Conservation (phyloP, 1,139 yeast genomes). For the Hyphopichia pseudoburtonii region DNA sequence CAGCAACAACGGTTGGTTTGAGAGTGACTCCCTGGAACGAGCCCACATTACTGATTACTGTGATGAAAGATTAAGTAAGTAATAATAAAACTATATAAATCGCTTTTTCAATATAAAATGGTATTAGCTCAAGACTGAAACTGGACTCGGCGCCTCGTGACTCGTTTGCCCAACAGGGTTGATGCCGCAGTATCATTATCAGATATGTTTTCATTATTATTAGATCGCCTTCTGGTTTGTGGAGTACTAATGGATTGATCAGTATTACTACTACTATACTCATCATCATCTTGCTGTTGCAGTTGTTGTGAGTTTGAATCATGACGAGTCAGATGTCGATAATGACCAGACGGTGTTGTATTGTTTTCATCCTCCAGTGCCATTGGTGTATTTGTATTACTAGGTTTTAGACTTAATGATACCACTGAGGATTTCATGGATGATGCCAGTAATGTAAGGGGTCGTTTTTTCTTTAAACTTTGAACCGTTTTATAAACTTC, state of each 20-base stretch:
- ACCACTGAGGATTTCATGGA: neutral
- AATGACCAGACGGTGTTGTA: slow-evolving; percentile 5
- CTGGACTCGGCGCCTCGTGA: slow-evolving; percentile 2
- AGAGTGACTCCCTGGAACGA: no score
- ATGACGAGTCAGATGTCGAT: no score
- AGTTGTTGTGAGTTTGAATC: slow-evolving; percentile 1
- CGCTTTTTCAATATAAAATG: no score
- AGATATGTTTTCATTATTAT: neutral
- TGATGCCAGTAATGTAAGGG: slow-evolving; percentile 3
- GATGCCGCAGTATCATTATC: no score
- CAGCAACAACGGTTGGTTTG: no score
- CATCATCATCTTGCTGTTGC: slow-evolving; percentile 19
- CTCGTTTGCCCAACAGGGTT: slow-evolving; percentile 1
- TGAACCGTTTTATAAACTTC: slow-evolving; percentile 31
- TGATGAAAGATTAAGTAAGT: no score
- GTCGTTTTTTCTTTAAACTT: slow-evolving; percentile 19
- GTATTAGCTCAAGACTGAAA: neutral
- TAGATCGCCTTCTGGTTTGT: neutral
- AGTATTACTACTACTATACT: slow-evolving; percentile 15
- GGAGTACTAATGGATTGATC: slow-evolving; percentile 8
- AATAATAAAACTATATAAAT: no score
- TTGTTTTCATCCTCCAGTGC: slow-evolving; percentile 13
- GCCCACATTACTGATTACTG: neutral
- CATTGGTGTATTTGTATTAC: slow-evolving; percentile 6
- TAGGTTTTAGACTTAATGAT: slow-evolving; percentile 3